Base-by-base conservation (phyloP, 2,329 filamentous ascomycete genomes). In the Monilinia polystroma region DNA sequence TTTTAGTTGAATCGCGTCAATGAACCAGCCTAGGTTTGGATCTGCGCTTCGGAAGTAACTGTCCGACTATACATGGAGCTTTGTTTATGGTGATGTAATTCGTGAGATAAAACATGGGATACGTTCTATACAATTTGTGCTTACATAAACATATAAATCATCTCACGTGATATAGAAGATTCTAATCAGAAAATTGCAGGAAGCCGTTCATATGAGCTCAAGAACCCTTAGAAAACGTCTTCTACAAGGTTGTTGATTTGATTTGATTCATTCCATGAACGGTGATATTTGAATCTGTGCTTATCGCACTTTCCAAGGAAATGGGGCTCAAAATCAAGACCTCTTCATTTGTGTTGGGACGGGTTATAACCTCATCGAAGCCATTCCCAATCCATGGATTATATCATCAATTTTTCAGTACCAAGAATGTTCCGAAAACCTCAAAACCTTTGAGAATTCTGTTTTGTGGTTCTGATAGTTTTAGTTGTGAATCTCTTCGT, bases 381-480 rank as follows among this genome's bases (percentile, higher is more conserved):
- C 38, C 38, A 53, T 32, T 52, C 56, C 64, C 62, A 53, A 41
- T 49, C 38, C 29, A 45, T 29, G 38, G 45, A 26, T 62, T 55
- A 16, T 26, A 41, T 54, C 65, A 12, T 54, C 60, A 59, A 53
- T 63, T 60, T 58, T 67, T 67, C 59, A 68, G 56, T 49, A 66
- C 68, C 2, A 69, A 71, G 32, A 53, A 59, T 14, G 71, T 68
- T 26, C 55, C 65, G 2, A 68, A 70, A 45, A 16, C 59, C 14
- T 73, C 72, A 32, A 74, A 87, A 5, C 90, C 92, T 3, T 82
- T 99, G 43, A 85, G 88, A 45, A 92, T 99, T 64, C 84, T 99
- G 4, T 99, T 97, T 79, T 98, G 93, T 79, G 95, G 95, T 70
- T 95, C 94, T 3, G 95, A 99, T 77, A 83, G 88, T 2, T 97